Evolutionary conservation across 164 flowering plant species (phyloP), one percentile per base, ranked within the genome.

Genomic region (Taxillus chinensis): DNA sequence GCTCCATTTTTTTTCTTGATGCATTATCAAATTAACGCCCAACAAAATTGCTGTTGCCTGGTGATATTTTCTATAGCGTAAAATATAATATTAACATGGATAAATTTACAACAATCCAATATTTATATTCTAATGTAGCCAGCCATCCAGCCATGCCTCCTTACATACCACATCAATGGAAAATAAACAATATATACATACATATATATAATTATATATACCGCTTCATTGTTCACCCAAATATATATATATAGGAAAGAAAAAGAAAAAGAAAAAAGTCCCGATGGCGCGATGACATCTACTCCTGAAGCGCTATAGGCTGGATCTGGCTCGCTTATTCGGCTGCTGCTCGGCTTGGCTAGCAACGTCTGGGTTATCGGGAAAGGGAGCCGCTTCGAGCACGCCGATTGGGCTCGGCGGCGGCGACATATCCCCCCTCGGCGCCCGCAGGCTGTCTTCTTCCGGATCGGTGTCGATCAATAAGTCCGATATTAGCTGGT

Each of bases 381-480:
- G 61, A 6, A 85, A 81, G 2, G 83, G 69, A 12, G 84, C 87
- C n/a, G 86, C 85, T 55, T 85, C 91, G 39, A 85, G 83, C 8
- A 85, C 86, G 59, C 83, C 86, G 51, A 66, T 63, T 1, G 91
- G 87, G 61, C 86, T 83, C 39, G 72, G 58, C 7, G 86, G 87
- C 59, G 74, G 59, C 37, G 54, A 38, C 52, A 71, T 68, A 60
- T 69, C 72, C 6, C 59, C 39, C n/a, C 64, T 63, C 59, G 27
- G 61, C 51, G 54, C 56, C 43, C 69, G 76, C 2, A 15, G 64
- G 45, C 39, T 27, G 27, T 27, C 58, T 15, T 61, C 69, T 3
- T 72, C 67, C 0, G 77, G 83, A 73, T 86, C 83, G 76, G 87
- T 77, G 82, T 78, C 86, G 7, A 75, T 53, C 63, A 83, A n/a